Percentiles rank a stretch among this genome's conserved stretches.
Conservation (phyloP, 495 filamentous ascomycete species). For the Talaromyces ruber region DNA sequence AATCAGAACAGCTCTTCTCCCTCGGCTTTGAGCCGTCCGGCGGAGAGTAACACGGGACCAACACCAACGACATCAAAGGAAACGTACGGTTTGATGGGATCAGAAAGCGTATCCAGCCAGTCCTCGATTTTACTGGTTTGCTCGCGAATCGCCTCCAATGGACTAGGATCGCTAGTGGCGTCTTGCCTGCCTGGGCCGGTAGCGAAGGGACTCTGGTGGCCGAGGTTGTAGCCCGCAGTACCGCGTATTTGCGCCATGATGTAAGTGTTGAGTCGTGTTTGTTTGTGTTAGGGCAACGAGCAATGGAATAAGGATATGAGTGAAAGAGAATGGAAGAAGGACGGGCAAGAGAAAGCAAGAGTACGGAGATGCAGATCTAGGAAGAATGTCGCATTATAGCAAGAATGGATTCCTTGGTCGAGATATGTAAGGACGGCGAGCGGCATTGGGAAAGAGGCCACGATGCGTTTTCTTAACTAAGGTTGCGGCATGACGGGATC, state of each 20-base stretch:
- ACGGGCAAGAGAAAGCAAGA: too few relatives aligned
- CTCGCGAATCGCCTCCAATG: conserved; percentile 83
- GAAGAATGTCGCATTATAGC: background rate
- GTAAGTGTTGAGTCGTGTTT: background rate
- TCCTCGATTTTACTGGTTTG: conserved; percentile 99
- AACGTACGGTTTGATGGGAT: conserved; percentile 93
- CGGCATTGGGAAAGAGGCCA: conserved; percentile 4
- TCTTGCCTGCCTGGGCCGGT: conserved; percentile 54
- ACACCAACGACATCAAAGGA: background rate
- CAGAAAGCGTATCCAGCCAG: conserved; percentile 76
- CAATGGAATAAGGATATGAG: background rate
- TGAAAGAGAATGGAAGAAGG: background rate
- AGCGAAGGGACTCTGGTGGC: conserved; percentile 60
- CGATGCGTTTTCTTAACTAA: conserved; percentile 4
- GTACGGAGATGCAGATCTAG: background rate
- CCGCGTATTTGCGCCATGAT: conserved; percentile 94
- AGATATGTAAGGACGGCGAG: background rate
- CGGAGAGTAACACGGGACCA: background rate
- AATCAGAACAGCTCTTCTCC: conserved; percentile 11
- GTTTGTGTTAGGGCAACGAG: background rate
- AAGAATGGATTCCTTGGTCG: background rate
- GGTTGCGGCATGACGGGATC: background rate
- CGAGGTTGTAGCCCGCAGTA: conserved; percentile 92
- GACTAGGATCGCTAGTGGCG: conserved; percentile 66
- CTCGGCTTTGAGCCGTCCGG: background rate